These are phyloP conservation scores for Eragrostis tef DNA, from an alignment of 202 grass and related monocot species.

Conservation along the genomic window DNA sequence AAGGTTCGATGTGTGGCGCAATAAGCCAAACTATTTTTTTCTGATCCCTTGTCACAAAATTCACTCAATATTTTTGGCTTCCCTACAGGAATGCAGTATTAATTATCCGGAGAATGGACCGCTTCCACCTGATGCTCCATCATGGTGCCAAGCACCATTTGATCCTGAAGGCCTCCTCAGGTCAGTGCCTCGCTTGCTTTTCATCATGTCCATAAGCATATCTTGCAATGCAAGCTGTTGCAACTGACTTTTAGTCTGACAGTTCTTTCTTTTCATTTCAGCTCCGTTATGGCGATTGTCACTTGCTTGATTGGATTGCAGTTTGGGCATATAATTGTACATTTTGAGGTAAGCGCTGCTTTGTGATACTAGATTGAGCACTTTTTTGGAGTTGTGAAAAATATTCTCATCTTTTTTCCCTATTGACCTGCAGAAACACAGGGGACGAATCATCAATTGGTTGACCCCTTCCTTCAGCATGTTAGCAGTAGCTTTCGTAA, in stretches of 20 bases:
- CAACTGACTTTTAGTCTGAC: constrained; percentile 5
- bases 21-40: neutral
- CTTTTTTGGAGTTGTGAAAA: neutral
- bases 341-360: constrained; percentile 62
- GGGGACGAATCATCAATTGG: constrained; percentile 71
- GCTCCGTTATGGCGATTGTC: constrained; percentile 84
- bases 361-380: neutral
- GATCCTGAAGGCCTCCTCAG: constrained; percentile 89
- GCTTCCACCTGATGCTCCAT: constrained; percentile 75
- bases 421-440: constrained; percentile 70
- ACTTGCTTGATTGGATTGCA: too few relatives aligned
- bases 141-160: constrained; percentile 94
- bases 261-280: constrained; percentile 31
- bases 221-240: neutral
- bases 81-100: constrained; percentile 84
- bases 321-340: too few relatives aligned
- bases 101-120: constrained; percentile 81
- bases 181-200: constrained; percentile 41
- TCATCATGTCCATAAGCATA: neutral
- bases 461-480: constrained; percentile 71
- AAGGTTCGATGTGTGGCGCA: constrained; percentile 57
- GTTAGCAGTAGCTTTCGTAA: constrained; percentile 61
- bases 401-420: constrained; percentile 14
- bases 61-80: constrained; percentile 9
- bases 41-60: neutral